Conservation (phyloP, 768 basidiomycete genomes). For the Pisolithus marmoratus region DNA sequence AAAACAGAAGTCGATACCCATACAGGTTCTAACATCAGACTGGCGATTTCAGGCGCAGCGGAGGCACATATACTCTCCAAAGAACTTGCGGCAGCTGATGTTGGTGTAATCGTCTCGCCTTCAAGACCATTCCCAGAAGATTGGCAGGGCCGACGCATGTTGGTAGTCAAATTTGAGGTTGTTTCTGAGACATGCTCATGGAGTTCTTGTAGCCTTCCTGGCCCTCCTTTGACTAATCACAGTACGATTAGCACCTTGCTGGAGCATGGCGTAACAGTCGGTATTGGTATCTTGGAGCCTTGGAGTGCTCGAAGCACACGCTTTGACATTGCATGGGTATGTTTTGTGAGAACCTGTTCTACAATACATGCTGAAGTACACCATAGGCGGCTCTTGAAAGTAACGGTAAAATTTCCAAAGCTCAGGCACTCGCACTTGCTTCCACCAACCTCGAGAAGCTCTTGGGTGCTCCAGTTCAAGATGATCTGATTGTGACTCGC, state of each 20-base stretch:
- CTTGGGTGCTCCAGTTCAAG: constrained; percentile 14
- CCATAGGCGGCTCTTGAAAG: constrained; percentile 36
- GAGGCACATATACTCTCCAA: constrained; percentile 72
- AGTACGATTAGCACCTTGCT: constrained; percentile 58
- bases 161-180: background rate
- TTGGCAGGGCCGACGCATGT: constrained; percentile 56
- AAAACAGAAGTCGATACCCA: constrained; percentile 55
- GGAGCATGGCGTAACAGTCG: constrained; percentile 66
- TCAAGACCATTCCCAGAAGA: constrained; percentile 62
- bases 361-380: constrained; percentile 13
- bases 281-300: constrained; percentile 56
- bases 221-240: constrained; percentile 31
- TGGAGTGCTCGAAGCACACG: constrained; percentile 74
- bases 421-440: constrained; percentile 46
- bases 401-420: constrained; percentile 33
- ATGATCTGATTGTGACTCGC: constrained; percentile 50
- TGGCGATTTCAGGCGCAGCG: constrained; percentile 61
- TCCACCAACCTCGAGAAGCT: constrained; percentile 52
- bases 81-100: constrained; percentile 57
- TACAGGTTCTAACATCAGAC: constrained; percentile 38
- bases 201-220: constrained; percentile 20
- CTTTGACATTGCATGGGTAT: constrained; percentile 79
- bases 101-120: constrained; percentile 68
- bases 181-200: constrained; percentile 3
- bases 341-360: constrained; percentile 23